phyloP scores from a whole-genome alignment of 2,329 filamentous ascomycete genomes.

The Colletotrichum brevisporum region DNA sequence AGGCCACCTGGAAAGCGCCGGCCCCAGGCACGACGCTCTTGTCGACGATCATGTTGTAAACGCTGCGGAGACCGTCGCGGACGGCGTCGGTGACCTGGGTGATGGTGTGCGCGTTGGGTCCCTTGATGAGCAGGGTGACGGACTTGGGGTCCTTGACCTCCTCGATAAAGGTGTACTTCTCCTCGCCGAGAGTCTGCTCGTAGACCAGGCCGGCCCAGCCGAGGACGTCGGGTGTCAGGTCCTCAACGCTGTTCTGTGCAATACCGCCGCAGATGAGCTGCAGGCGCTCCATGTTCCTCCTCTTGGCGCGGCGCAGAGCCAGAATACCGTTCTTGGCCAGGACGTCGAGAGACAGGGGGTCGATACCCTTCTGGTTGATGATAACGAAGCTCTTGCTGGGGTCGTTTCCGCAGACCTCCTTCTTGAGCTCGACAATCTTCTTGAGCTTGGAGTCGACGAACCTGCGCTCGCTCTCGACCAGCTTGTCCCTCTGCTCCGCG shows the following conservation, averaged over 20 bases:
- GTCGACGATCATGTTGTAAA: slow-evolving; percentile 99
- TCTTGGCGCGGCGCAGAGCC: slow-evolving; percentile 93
- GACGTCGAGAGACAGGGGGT: slow-evolving; percentile 94
- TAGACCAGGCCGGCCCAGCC: slow-evolving; percentile 98
- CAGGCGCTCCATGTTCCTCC: slow-evolving; percentile 98
- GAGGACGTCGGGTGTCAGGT: slow-evolving; percentile 87
- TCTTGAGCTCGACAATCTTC: slow-evolving; percentile 98
- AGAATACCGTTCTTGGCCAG: slow-evolving; percentile 98
- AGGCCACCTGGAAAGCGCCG: slow-evolving; percentile 96
- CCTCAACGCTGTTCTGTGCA: slow-evolving; percentile 96
- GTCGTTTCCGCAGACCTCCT: slow-evolving; percentile 94
- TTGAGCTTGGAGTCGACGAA: slow-evolving; percentile 97
- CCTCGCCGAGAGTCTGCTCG: slow-evolving; percentile 96
- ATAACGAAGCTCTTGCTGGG: slow-evolving; percentile 96
- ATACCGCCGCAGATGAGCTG: slow-evolving; percentile 93
- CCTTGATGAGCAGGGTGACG: slow-evolving; percentile 97
- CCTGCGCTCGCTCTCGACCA: slow-evolving; percentile 95
- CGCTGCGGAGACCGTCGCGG: slow-evolving; percentile 92
- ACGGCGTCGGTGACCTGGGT: slow-evolving; percentile 97
- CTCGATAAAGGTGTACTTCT: slow-evolving; percentile 99
- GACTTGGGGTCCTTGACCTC: slow-evolving; percentile 99
- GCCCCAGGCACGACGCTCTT: slow-evolving; percentile 93
- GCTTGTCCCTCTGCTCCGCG: slow-evolving; percentile 96
- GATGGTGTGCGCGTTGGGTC: slow-evolving; percentile 96
- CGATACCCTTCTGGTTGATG: slow-evolving; percentile 99